phyloP scores from a whole-genome alignment of 306 rosid genomes.

The Abrus precatorius region DNA sequence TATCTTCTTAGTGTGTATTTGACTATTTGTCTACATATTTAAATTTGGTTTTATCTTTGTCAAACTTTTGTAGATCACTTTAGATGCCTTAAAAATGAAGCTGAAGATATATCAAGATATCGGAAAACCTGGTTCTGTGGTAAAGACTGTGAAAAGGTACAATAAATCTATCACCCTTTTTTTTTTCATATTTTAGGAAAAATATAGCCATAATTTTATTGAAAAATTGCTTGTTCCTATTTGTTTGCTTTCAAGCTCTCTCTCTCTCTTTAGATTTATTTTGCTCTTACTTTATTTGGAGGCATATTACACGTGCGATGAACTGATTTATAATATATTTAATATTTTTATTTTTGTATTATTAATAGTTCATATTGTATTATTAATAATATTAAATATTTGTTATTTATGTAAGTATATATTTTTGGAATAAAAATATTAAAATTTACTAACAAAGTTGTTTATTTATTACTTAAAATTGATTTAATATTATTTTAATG shows the following conservation, averaged over 20 bases:
- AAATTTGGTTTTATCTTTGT: slow-evolving; percentile 31
- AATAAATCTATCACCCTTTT: slow-evolving; percentile 13
- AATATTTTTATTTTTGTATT: too few species aligned
- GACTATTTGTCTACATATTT: slow-evolving; percentile 15
- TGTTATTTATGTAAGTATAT: too few species aligned
- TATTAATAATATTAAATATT: too few species aligned
- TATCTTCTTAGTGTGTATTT: not conserved
- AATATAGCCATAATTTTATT: not conserved
- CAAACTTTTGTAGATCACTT: slow-evolving; percentile 72
- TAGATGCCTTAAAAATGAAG: slow-evolving; percentile 60
- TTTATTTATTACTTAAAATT: too few species aligned
- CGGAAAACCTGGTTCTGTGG: slow-evolving; percentile 70
- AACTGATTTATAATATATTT: too few species aligned
- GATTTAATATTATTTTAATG: too few species aligned
- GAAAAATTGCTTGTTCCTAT: slow-evolving; percentile 19
- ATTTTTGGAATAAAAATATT: too few species aligned
- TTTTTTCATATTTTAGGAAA: not conserved
- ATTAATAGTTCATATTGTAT: too few species aligned
- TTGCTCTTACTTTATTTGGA: too few species aligned
- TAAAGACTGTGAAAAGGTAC: slow-evolving; percentile 73
- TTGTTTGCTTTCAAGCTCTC: not conserved
- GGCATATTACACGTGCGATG: too few species aligned
- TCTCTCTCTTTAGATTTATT: too few species aligned
- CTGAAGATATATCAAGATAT: slow-evolving; percentile 36
- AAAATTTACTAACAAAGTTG: too few species aligned